A percentile compares a stretch with the other conserved stretches of the same genome.
phyloP scores from a whole-genome alignment of 2,329 filamentous ascomycete genomes.

The Phialocephala subalpina region DNA sequence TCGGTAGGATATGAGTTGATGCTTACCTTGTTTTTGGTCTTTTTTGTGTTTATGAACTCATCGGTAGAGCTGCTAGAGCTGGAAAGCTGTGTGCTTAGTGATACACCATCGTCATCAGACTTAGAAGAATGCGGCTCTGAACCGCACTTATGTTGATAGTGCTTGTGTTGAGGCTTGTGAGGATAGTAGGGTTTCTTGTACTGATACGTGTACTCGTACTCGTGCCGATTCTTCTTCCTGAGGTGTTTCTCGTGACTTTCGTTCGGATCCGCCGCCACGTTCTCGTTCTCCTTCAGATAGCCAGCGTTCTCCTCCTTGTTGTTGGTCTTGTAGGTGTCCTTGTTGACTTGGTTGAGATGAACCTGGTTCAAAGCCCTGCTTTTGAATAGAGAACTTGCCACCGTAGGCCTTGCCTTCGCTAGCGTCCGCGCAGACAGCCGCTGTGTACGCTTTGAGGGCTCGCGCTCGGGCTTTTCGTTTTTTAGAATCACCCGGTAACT shows the following conservation, averaged over 20 bases:
- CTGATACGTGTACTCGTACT: slow-evolving; percentile 35
- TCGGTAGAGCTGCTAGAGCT: slow-evolving; percentile 23
- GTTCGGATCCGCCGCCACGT: slow-evolving; percentile 27
- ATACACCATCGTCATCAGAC: neutral
- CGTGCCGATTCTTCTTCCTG: slow-evolving; percentile 41
- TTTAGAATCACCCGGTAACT: slow-evolving; percentile 58
- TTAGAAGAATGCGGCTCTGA: slow-evolving; percentile 24
- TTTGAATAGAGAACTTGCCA: slow-evolving; percentile 47
- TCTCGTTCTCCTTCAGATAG: slow-evolving; percentile 40
- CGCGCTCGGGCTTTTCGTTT: slow-evolving; percentile 51
- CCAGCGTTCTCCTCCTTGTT: slow-evolving; percentile 32
- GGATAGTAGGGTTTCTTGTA: slow-evolving; percentile 34
- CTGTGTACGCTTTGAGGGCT: slow-evolving; percentile 54
- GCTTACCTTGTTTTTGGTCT: slow-evolving; percentile 27
- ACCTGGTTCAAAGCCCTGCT: slow-evolving; percentile 57
- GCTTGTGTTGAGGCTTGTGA: slow-evolving; percentile 37
- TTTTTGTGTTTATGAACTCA: slow-evolving; percentile 17
- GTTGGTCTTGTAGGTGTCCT: slow-evolving; percentile 33
- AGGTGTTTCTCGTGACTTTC: slow-evolving; percentile 38
- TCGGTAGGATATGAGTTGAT: too few relatives aligned
- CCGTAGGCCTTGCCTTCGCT: slow-evolving; percentile 46
- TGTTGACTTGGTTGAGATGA: slow-evolving; percentile 49
- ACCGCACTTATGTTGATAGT: slow-evolving; percentile 34
- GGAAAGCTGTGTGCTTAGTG: slow-evolving; percentile 13
- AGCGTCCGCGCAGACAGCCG: slow-evolving; percentile 48